phyloP scores from a whole-genome alignment of 306 rosid genomes.

The Cucurbita pepo region DNA sequence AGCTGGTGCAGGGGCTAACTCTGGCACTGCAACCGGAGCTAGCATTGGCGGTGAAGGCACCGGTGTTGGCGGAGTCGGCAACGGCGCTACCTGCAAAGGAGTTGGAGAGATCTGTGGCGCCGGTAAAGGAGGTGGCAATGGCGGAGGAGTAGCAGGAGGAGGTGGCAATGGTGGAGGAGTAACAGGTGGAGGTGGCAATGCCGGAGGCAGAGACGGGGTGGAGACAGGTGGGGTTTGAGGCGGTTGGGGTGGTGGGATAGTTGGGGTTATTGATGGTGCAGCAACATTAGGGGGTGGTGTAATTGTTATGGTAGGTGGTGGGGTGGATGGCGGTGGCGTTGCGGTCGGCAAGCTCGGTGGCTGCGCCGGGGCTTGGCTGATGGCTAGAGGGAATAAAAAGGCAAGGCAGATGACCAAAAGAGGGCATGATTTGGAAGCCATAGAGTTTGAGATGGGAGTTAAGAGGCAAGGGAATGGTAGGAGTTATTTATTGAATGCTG shows the following conservation, averaged over 20 bases:
- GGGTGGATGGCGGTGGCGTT: slow-evolving; percentile 23
- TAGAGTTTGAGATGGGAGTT: slow-evolving; percentile 2
- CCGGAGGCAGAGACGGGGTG: slow-evolving; percentile 8
- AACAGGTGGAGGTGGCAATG: slow-evolving; percentile 26
- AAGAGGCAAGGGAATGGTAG: neutral
- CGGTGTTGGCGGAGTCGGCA: slow-evolving; percentile 50
- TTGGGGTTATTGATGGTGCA: slow-evolving; percentile 18
- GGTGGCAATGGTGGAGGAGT: slow-evolving; percentile 17
- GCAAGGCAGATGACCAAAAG: slow-evolving; percentile 5
- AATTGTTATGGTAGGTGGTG: slow-evolving; percentile 21
- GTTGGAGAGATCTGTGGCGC: slow-evolving; percentile 53
- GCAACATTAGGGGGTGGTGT: slow-evolving; percentile 36
- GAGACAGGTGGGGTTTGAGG: slow-evolving; percentile 2
- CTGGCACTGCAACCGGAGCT: slow-evolving; percentile 42
- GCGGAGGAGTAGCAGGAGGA: slow-evolving; percentile 26
- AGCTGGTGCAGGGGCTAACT: slow-evolving; percentile 35
- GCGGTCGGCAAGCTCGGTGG: slow-evolving; percentile 25
- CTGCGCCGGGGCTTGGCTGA: slow-evolving; percentile 25
- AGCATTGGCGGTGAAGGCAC: slow-evolving; percentile 25
- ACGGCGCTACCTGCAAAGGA: slow-evolving; percentile 44
- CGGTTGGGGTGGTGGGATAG: slow-evolving; percentile 28
- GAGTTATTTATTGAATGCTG: neutral
- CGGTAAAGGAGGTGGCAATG: slow-evolving; percentile 25
- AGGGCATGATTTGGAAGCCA: slow-evolving; percentile 20
- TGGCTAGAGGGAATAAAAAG: slow-evolving; percentile 8